Evolutionary conservation across 495 filamentous ascomycete genomes (phyloP).

Genomic region (Cladorrhinum samala): DNA sequence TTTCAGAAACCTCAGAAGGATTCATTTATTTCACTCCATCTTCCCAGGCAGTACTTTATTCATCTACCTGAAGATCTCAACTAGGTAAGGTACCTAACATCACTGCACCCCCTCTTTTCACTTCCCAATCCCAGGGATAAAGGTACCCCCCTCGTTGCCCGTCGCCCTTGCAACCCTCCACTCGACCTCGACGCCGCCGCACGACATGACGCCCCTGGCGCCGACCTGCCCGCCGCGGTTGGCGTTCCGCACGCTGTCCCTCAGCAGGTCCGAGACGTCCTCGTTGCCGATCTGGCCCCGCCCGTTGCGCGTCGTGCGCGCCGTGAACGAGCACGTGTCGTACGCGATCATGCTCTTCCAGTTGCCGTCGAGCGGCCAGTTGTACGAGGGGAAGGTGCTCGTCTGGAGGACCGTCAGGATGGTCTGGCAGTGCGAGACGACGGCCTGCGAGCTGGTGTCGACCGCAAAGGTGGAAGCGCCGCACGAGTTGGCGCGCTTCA

Average conservation of each 20-base stretch:
- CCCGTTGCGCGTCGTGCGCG: not conserved
- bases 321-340: not conserved
- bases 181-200: slow-evolving; percentile 3
- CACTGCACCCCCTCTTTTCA: slow-evolving; percentile 5
- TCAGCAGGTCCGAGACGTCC: not conserved
- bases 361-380: not conserved
- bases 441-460: not conserved
- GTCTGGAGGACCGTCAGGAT: not conserved
- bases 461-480: slow-evolving; percentile 1
- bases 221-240: not conserved
- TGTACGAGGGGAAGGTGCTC: not conserved
- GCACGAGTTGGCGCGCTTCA: not conserved
- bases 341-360: not conserved
- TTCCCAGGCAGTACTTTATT: too few species aligned
- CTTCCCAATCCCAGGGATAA: slow-evolving; percentile 6
- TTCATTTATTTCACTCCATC: too few species aligned
- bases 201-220: not conserved
- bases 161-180: slow-evolving; percentile 1
- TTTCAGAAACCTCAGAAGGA: too few species aligned
- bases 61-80: too few species aligned
- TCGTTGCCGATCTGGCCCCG: slow-evolving; percentile 1
- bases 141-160: not conserved
- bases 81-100: too few species aligned
- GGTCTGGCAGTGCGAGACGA: not conserved
- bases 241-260: not conserved